Conservation (phyloP, 1,284 basidiomycete genomes). For the Vanrija sp. region DNA sequence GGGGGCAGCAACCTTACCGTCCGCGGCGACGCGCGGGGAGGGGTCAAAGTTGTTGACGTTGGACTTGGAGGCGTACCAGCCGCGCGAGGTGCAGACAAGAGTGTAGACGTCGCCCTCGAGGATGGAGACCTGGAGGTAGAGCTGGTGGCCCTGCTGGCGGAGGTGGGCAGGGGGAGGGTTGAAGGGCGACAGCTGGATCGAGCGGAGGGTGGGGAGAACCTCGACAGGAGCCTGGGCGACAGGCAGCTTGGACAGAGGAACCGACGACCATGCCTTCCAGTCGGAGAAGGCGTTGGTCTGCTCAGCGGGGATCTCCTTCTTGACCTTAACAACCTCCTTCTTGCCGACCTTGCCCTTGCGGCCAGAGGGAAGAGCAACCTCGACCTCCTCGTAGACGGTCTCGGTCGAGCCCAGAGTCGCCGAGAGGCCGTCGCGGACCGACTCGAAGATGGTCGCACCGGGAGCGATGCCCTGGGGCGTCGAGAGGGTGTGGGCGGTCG, state of each 20-base stretch:
- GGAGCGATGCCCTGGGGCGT: constrained; percentile 49
- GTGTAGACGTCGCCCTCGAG: constrained; percentile 57
- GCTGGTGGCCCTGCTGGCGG: constrained; percentile 55
- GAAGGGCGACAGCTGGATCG: constrained; percentile 56
- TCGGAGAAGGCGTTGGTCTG: constrained; percentile 48
- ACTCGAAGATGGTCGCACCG: constrained; percentile 53
- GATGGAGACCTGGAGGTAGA: constrained; percentile 55
- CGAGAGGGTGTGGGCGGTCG: constrained; percentile 44
- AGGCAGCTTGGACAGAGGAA: constrained; percentile 39
- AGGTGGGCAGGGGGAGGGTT: constrained; percentile 57
- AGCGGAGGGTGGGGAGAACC: constrained; percentile 47
- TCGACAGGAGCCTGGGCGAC: constrained; percentile 42
- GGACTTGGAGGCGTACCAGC: constrained; percentile 56
- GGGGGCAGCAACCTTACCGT: constrained; percentile 29
- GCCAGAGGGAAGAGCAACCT: constrained; percentile 28
- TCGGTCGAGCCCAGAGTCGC: constrained; percentile 18
- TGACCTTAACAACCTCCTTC: constrained; percentile 39
- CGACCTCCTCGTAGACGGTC: constrained; percentile 33
- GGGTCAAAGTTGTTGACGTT: constrained; percentile 51
- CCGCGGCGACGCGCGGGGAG: constrained; percentile 37
- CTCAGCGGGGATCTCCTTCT: constrained; percentile 33
- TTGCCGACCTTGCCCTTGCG: constrained; percentile 34
- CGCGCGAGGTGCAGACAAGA: constrained; percentile 54
- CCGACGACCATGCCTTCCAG: constrained; percentile 36
- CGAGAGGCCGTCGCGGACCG: constrained; percentile 49